Evolutionary conservation across 495 filamentous ascomycete genomes (phyloP).

Genomic region (Venustampulla echinocandica): DNA sequence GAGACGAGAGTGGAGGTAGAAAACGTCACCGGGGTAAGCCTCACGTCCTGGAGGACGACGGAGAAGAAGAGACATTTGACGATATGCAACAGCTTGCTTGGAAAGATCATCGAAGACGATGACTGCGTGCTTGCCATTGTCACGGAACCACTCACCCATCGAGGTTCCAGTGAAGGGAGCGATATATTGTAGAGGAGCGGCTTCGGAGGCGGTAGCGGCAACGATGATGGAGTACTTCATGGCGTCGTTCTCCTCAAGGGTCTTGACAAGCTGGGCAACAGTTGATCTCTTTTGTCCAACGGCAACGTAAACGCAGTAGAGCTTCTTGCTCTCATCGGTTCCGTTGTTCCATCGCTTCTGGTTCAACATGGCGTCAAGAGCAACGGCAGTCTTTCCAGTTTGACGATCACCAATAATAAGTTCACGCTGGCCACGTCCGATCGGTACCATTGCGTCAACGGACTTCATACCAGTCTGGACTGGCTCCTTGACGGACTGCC

Average conservation of each 20-base stretch:
- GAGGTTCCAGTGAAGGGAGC: conserved; percentile 84
- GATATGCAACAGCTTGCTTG: conserved; percentile 99
- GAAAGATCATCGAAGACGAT: conserved; percentile 95
- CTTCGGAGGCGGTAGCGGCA: conserved; percentile 96
- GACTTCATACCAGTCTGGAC: conserved; percentile 99
- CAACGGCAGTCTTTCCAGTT: conserved; percentile 99
- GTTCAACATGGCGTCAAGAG: conserved; percentile 96
- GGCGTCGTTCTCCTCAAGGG: conserved; percentile 97
- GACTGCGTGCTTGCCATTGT: conserved; percentile 85
- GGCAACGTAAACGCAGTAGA: conserved; percentile 99
- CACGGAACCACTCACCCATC: conserved; percentile 84
- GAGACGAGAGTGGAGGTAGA: conserved; percentile 99
- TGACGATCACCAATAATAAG: conserved; percentile 99
- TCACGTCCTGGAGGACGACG: conserved; percentile 99
- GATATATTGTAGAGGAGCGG: conserved; percentile 87
- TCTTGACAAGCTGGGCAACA: conserved; percentile 98
- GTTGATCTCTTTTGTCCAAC: conserved; percentile 99
- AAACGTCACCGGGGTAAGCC: conserved; percentile 99
- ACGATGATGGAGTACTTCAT: conserved; percentile 98
- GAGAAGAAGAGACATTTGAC: conserved; percentile 98
- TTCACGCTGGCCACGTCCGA: conserved; percentile 99
- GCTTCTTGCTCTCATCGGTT: conserved; percentile 90
- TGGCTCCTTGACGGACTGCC: conserved; percentile 92
- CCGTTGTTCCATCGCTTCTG: conserved; percentile 94
- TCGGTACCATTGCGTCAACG: conserved; percentile 99